These are phyloP conservation scores for Pholiota microspora DNA, from an alignment of 768 basidiomycete species.

Conservation along the genomic window DNA sequence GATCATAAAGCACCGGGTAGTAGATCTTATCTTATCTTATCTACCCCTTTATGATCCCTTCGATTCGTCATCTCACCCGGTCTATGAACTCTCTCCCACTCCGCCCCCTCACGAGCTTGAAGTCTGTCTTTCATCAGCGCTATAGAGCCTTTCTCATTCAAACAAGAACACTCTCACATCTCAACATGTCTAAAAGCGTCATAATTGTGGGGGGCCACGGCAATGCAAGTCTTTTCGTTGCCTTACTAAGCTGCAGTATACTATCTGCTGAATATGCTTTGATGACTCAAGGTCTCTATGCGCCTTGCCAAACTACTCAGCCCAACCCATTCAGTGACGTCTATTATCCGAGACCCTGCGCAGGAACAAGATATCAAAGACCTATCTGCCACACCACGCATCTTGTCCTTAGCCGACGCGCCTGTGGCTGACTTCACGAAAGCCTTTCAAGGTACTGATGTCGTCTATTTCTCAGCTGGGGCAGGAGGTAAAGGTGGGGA, in stretches of 20 bases:
- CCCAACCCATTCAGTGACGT: constrained; percentile 43
- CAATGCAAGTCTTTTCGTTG: constrained; percentile 29
- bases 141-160: too few species aligned
- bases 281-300: constrained; percentile 36
- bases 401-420: constrained; percentile 57
- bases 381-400: constrained; percentile 40
- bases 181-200: constrained; percentile 34
- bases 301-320: constrained; percentile 50
- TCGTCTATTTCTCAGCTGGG: constrained; percentile 47
- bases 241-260: background rate
- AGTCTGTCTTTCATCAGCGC: too few species aligned
- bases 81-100: too few species aligned
- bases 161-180: background rate
- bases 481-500: constrained; percentile 59
- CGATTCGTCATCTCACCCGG: too few species aligned
- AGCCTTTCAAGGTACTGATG: constrained; percentile 40
- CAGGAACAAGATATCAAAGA: constrained; percentile 48
- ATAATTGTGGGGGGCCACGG: constrained; percentile 57
- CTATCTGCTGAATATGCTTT: background rate
- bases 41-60: too few species aligned
- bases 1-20: too few species aligned
- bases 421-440: constrained; percentile 42
- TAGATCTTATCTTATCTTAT: too few species aligned
- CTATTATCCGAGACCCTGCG: constrained; percentile 49
- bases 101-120: too few species aligned